Evolutionary conservation across 306 rosid species (phyloP), one percentile per base, ranked within the genome.

Genomic region (Pueraria montana): DNA sequence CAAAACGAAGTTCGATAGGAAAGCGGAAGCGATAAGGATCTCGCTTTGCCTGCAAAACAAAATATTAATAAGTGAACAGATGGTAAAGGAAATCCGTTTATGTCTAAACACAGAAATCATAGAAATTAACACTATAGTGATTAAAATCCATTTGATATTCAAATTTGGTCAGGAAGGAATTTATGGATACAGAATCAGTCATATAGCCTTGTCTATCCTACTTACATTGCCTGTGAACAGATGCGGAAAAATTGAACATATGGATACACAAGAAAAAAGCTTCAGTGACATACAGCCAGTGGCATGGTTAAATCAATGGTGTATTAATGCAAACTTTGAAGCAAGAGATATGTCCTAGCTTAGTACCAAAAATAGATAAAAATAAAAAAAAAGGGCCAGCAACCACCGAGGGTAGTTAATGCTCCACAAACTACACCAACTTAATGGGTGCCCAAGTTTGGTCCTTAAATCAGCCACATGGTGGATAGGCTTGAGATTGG

Each of bases 1-100:
- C 86, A 83, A 96, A 90, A 38, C 96, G 98, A 88, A 96, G 92
- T 90, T 96, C 98, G 40, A 96, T 94, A 66, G 99, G 99, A 87
- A 96, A 96, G 53, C 99, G 96, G 81, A 90, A 93, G 72, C 94
- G 98, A 68, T 93, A 92, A 14, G 99, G 98, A 89, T 96, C 98
- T 83, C 96, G 88, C 86, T 96, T 96, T 83, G 98, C 99, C 99
- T 93, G 87, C 83, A 86, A 74, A 81, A 78, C 62, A 66, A 82
- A 82, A 63, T 27, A 55, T 6, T 23, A 64, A 84, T 9, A 23
- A 58, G 73, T 56, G 75, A 72, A 58, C 40, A 12, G 40, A 23
- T 38, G 43, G 61, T 46, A 55, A 62, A 45, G 63, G 58, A 71
- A 50, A 71, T 56, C 61, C 73, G 71, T 74, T 45, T 66, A 66